Percentiles rank a stretch among this genome's conserved stretches.
Conservation (phyloP, 768 basidiomycete species). For the Gloeophyllum trabeum region DNA sequence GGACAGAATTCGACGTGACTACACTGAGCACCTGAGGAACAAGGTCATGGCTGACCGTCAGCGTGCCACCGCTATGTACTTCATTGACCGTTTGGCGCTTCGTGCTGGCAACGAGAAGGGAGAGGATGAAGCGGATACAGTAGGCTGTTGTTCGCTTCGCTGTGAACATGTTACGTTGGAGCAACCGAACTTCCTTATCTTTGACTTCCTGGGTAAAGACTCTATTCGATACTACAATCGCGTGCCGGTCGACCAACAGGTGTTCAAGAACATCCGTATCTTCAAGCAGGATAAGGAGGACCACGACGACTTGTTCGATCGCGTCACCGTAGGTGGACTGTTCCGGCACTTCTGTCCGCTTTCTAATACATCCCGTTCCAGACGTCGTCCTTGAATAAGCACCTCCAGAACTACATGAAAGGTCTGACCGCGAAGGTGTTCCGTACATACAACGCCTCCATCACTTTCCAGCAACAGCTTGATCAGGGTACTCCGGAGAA, state of each 20-base stretch:
- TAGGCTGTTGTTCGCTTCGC: conserved; percentile 95
- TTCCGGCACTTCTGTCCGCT: not conserved
- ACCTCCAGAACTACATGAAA: conserved; percentile 89
- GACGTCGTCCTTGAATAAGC: conserved; percentile 84
- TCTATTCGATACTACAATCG: conserved; percentile 95
- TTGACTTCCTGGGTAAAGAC: conserved; percentile 99
- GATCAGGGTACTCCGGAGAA: conserved; percentile 60
- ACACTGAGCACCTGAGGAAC: conserved; percentile 69
- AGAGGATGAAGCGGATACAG: conserved; percentile 98
- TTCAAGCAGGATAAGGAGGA: conserved; percentile 92
- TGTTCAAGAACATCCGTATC: conserved; percentile 96
- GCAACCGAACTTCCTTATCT: conserved; percentile 77
- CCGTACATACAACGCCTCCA: conserved; percentile 99
- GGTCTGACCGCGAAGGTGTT: conserved; percentile 98
- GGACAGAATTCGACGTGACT: conserved; percentile 84
- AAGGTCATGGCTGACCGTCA: conserved; percentile 94
- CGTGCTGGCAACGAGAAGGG: conserved; percentile 99
- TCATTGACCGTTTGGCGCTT: conserved; percentile 93
- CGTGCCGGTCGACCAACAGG: conserved; percentile 80
- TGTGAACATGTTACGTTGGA: conserved; percentile 94
- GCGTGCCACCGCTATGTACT: conserved; percentile 98
- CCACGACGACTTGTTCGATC: conserved; percentile 87
- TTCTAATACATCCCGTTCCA: conserved; percentile 18
- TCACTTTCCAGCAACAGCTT: conserved; percentile 87
- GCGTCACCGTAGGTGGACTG: conserved; percentile 64